Percentiles rank a stretch among this genome's conserved stretches.
These are phyloP conservation scores for Elsinoe fawcettii DNA, from an alignment of 2,329 filamentous ascomycete species.

Conservation along the genomic window DNA sequence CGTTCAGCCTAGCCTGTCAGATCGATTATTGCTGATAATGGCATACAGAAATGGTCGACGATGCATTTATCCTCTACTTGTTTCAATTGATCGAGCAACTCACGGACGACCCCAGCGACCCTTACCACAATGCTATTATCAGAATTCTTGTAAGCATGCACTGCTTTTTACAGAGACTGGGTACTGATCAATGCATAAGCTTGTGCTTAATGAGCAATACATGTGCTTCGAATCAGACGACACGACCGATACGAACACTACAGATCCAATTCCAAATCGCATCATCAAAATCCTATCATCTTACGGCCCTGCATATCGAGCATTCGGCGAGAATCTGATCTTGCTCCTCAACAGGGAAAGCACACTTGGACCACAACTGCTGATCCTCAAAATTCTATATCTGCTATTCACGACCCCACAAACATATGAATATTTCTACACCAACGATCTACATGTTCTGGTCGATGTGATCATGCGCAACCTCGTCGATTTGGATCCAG, in stretches of 20 bases:
- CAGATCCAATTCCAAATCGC: conserved; percentile 65
- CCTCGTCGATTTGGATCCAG: conserved; percentile 86
- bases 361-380: conserved; percentile 84
- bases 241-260: conserved; percentile 31
- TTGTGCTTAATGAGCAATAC: conserved; percentile 96
- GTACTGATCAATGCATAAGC: conserved; percentile 41
- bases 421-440: conserved; percentile 98
- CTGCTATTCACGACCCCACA: conserved; percentile 85
- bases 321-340: conserved; percentile 96
- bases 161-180: background rate
- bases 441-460: conserved; percentile 88
- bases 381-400: conserved; percentile 95
- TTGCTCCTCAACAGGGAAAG: conserved; percentile 86
- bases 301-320: conserved; percentile 74
- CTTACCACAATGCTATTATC: conserved; percentile 93
- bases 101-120: conserved; percentile 80
- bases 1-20: background rate
- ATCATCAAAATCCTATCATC: conserved; percentile 85
- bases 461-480: conserved; percentile 95
- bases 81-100: conserved; percentile 82
- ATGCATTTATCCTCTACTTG: conserved; percentile 74
- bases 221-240: conserved; percentile 60
- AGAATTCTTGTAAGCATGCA: conserved; percentile 65
- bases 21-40: background rate
- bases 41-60: conserved; percentile 49